These are phyloP conservation scores for Starmerella floris DNA, from an alignment of 805 yeast species.

Conservation along the genomic window DNA sequence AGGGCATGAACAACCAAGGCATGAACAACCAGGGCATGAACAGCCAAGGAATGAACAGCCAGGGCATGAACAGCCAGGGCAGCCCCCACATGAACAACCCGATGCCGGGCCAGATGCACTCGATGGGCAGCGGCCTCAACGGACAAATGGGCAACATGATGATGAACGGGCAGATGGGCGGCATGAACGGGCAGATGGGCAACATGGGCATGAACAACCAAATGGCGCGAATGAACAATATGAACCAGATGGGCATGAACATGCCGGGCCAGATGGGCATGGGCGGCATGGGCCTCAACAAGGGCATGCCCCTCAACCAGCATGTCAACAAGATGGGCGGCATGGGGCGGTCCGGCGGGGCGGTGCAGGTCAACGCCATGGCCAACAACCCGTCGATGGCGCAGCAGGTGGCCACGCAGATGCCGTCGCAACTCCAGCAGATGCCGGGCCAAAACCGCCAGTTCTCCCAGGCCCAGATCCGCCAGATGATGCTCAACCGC, in stretches of 20 bases:
- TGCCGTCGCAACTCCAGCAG: conserved; percentile 13
- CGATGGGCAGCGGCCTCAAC: neutral
- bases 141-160: neutral
- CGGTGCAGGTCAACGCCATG: conserved; percentile 3
- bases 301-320: conserved; percentile 3
- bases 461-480: conserved; percentile 11
- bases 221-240: conserved; percentile 6
- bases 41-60: neutral
- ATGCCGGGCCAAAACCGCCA: conserved; percentile 4
- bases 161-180: conserved; percentile 5
- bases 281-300: conserved; percentile 2
- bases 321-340: neutral
- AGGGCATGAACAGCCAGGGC: no score
- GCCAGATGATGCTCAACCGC: conserved; percentile 12
- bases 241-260: conserved; percentile 7
- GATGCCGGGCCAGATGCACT: neutral
- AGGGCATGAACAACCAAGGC: neutral
- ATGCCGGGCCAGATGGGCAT: conserved; percentile 6
- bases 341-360: neutral
- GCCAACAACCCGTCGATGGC: conserved; percentile 1
- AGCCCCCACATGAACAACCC: no score
- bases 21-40: neutral
- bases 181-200: conserved; percentile 2
- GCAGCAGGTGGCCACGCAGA: conserved; percentile 13
- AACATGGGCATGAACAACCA: neutral